Evolutionary conservation across 2,329 filamentous ascomycete species (phyloP).

Genomic region (Cladosporium sp.): DNA sequence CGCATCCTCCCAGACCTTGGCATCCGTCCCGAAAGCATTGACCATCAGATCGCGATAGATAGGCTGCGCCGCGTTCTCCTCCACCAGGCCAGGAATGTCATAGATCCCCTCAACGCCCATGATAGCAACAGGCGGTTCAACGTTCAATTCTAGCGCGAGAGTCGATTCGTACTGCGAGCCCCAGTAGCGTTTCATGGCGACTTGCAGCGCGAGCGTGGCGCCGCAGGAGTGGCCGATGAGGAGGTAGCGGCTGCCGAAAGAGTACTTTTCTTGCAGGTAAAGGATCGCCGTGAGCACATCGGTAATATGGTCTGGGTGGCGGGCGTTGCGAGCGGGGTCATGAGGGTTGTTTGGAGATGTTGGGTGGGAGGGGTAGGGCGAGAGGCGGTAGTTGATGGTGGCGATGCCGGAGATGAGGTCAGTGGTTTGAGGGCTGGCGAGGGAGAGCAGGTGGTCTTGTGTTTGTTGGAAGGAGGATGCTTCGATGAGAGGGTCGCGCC

Average conservation of each 20-base stretch:
- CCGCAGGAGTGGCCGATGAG: conserved; percentile 59
- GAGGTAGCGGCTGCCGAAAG: conserved; percentile 44
- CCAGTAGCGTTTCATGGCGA: conserved; percentile 43
- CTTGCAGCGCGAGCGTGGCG: conserved; percentile 57
- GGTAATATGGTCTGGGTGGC: conserved; percentile 55
- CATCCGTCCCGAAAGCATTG: conserved; percentile 54
- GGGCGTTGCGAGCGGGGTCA: conserved; percentile 42
- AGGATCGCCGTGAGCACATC: conserved; percentile 51
- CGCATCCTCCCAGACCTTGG: conserved; percentile 45
- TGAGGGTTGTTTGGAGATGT: conserved; percentile 42
- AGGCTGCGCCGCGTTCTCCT: conserved; percentile 36
- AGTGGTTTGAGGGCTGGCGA: conserved; percentile 13
- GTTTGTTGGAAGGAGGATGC: conserved; percentile 32
- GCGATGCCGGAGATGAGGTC: conserved; percentile 52
- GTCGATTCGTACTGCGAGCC: conserved; percentile 24
- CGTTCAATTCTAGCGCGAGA: conserved; percentile 20
- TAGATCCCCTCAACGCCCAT: conserved; percentile 62
- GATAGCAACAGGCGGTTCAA: conserved; percentile 45
- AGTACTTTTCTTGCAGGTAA: conserved; percentile 44
- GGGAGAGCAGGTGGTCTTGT: conserved; percentile 30
- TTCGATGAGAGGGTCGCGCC: conserved; percentile 41
- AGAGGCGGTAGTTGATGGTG: conserved; percentile 60
- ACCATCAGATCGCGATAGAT: conserved; percentile 54
- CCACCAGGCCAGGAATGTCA: conserved; percentile 51
- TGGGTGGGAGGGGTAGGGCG: conserved; percentile 41